Conservation (phyloP, 2,329 filamentous ascomycete genomes). For the Clarireedia sp. region DNA sequence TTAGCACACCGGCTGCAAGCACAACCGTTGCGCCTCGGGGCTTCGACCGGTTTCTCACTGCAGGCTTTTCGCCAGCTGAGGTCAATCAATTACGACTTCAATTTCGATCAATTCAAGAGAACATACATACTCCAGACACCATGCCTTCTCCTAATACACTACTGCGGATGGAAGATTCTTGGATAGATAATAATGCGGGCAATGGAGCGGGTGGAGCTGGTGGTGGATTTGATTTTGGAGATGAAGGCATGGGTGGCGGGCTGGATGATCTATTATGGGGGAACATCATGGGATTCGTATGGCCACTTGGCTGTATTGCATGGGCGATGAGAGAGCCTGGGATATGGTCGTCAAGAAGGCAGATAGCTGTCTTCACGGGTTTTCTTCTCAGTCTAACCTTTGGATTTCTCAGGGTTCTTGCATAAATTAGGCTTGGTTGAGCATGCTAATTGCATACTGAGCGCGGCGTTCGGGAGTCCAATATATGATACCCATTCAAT, state of each 20-base stretch:
- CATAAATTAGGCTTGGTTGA: conserved; percentile 14
- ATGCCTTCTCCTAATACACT: conserved; percentile 75
- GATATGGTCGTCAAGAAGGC: conserved; percentile 75
- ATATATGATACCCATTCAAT: conserved; percentile 3
- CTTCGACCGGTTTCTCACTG: conserved; percentile 75
- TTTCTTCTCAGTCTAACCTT: conserved; percentile 72
- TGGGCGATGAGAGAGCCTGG: conserved; percentile 84
- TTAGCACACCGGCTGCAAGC: conserved; percentile 12
- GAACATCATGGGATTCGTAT: conserved; percentile 88
- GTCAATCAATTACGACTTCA: conserved; percentile 79
- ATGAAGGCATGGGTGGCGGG: conserved; percentile 35
- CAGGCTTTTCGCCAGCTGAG: conserved; percentile 77
- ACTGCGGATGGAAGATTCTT: conserved; percentile 75
- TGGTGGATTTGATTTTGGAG: conserved; percentile 31
- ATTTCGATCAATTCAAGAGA: conserved; percentile 76
- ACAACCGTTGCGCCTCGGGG: conserved; percentile 58
- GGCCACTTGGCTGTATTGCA: conserved; percentile 76
- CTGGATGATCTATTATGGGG: conserved; percentile 84
- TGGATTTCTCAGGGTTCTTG: conserved; percentile 49
- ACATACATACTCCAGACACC: conserved; percentile 77
- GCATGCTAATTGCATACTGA: not conserved
- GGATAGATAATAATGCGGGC: conserved; percentile 67
- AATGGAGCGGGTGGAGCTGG: conserved; percentile 31
- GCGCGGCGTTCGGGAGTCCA: not conserved
- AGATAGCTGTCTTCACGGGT: conserved; percentile 80